These are phyloP conservation scores for Athelia psychrophila DNA, from an alignment of 1,284 basidiomycete species.

Conservation along the genomic window DNA sequence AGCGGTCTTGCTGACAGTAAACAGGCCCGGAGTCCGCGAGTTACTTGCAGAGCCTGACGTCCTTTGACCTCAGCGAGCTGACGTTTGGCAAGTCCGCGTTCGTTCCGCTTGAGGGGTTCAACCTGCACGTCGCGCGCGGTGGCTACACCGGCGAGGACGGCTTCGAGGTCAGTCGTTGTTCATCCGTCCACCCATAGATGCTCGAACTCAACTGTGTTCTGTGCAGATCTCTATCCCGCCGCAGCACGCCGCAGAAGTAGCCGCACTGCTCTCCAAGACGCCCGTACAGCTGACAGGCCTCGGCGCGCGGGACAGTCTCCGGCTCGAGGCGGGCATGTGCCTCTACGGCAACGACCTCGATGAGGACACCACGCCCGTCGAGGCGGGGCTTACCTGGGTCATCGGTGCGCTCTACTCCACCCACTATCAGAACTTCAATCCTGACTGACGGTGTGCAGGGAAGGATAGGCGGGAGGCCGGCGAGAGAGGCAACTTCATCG, in stretches of 20 bases:
- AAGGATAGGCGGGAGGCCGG: constrained; percentile 77
- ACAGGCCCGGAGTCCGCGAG: constrained; percentile 81
- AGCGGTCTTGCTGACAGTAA: constrained; percentile 1
- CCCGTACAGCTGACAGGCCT: constrained; percentile 89
- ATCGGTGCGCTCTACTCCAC: constrained; percentile 56
- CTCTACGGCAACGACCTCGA: constrained; percentile 94
- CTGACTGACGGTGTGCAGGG: constrained; percentile 34
- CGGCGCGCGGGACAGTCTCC: constrained; percentile 89
- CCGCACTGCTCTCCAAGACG: constrained; percentile 65
- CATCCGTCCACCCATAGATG: constrained; percentile 1
- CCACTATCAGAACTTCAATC: background rate
- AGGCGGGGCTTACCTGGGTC: constrained; percentile 91
- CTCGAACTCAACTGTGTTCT: constrained; percentile 2
- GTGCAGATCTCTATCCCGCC: constrained; percentile 88
- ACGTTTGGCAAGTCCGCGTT: constrained; percentile 83
- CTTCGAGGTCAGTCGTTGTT: constrained; percentile 72
- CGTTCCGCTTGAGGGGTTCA: constrained; percentile 73
- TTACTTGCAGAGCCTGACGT: constrained; percentile 73
- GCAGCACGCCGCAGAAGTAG: constrained; percentile 67
- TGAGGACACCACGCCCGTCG: constrained; percentile 84
- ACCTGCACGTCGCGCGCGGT: constrained; percentile 90
- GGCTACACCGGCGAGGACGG: constrained; percentile 99
- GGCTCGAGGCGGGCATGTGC: constrained; percentile 98
- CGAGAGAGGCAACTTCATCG: constrained; percentile 64
- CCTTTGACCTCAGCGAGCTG: constrained; percentile 68